Percentiles rank a stretch among this genome's conserved stretches.
Conservation (phyloP, 495 filamentous ascomycete species). For the Neurospora sp. region DNA sequence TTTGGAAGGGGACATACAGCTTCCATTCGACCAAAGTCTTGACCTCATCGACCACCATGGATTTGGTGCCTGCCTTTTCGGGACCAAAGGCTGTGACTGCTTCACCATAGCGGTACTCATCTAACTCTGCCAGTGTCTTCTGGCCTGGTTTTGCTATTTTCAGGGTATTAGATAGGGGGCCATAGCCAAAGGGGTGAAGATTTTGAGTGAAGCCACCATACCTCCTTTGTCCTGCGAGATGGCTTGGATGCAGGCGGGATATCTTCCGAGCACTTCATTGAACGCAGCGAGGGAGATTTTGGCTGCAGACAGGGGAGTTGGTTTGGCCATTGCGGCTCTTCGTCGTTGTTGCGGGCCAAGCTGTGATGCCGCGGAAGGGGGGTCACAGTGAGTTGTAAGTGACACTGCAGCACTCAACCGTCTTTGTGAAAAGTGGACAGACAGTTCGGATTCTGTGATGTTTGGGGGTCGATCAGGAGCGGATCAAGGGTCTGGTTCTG, state of each 20-base stretch:
- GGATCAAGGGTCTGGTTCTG: background rate
- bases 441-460: background rate
- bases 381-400: background rate
- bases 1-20: slow-evolving; percentile 36
- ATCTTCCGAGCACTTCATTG: slow-evolving; percentile 20
- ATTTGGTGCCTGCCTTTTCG: slow-evolving; percentile 8
- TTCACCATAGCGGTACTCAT: slow-evolving; percentile 38
- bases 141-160: slow-evolving; percentile 31
- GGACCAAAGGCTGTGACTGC: slow-evolving; percentile 29
- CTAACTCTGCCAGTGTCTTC: slow-evolving; percentile 35
- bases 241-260: slow-evolving; percentile 28
- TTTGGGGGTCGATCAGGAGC: background rate
- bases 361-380: background rate
- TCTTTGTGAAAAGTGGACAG: background rate
- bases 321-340: slow-evolving; percentile 21
- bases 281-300: slow-evolving; percentile 28
- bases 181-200: background rate
- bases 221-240: slow-evolving; percentile 32
- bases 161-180: slow-evolving; percentile 1
- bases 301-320: slow-evolving; percentile 17
- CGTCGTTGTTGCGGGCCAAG: background rate
- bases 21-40: slow-evolving; percentile 65
- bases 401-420: background rate
- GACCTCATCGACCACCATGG: slow-evolving; percentile 34
- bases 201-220: slow-evolving; percentile 13